phyloP scores from a whole-genome alignment of 768 basidiomycete species.

The Mrakia gelida region DNA sequence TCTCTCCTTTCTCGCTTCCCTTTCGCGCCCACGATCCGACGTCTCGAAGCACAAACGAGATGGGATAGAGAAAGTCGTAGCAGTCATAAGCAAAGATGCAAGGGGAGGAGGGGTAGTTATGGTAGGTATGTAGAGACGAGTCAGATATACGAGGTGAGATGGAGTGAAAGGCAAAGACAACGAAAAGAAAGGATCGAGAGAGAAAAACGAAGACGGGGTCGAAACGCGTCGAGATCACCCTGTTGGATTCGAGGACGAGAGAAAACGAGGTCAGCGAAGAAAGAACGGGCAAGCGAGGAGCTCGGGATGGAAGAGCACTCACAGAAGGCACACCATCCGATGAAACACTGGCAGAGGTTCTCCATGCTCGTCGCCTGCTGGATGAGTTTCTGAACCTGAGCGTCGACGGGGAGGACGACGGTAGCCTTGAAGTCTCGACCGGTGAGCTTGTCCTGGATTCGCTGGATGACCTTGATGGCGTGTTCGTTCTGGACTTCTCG shows the following conservation, averaged over 20 bases:
- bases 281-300: background rate
- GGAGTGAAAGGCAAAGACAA: background rate
- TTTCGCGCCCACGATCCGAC: too few relatives aligned
- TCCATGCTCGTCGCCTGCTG: constrained; percentile 88
- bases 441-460: constrained; percentile 91
- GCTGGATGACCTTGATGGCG: constrained; percentile 85
- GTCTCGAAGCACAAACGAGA: background rate
- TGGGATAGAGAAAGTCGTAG: constrained; percentile 2
- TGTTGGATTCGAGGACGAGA: background rate
- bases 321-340: constrained; percentile 46
- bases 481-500: constrained; percentile 82
- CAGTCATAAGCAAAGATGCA: constrained; percentile 1
- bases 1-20: too few relatives aligned
- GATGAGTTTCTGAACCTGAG: constrained; percentile 89
- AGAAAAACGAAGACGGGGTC: too few relatives aligned
- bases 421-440: constrained; percentile 92
- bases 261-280: background rate
- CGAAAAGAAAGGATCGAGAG: background rate
- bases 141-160: background rate
- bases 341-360: constrained; percentile 91
- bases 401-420: constrained; percentile 62
- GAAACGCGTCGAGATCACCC: background rate
- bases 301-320: background rate
- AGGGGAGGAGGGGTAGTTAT: background rate
- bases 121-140: background rate